Evolutionary conservation across 768 basidiomycete genomes (phyloP), one percentile per base, ranked within the genome.

Genomic region (Podaxis pistillaris): DNA sequence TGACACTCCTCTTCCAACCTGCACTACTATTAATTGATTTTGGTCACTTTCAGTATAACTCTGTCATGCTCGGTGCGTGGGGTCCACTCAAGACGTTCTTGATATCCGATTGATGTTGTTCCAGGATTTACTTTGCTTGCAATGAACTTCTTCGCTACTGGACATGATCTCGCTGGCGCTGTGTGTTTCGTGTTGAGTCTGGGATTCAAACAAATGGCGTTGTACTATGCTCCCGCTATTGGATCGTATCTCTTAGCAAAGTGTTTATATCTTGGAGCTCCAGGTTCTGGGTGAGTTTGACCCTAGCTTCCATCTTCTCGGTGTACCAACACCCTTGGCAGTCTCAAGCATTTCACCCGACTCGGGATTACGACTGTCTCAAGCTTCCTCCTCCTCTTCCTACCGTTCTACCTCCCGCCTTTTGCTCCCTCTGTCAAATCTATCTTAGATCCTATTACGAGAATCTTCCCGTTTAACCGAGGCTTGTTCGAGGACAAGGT

Each of bases 11-110:
- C 15, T 80, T 95, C 13, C 93, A 95, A 69, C 96, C 96, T 2
- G 86, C 90, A 0, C 76, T 97, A 36, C 76, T 94, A 8, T 76
- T 97, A 19, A 83, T 96, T 58, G 96, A 97, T 74, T 91, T 89
- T 71, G 94, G 96, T 0, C 95, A 98, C 71, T 96, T 96, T 69
- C 95, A 98, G 75, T 97, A 94, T 72, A 98, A 97, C 71, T 90
- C 91, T 1, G 85, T 96, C 66, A 95, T 96, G 92, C 86, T 98
- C 53, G 96, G 91, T 85, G 69, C 67, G 77, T 76, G 22, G 70
- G 0, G 57, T 63, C 22, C 28, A 44, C 57, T 12, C 9, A 9
- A 11, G 12, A 15, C 11, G 33, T 1, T 44, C 41, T 9, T 59
- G 33, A 4, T 47, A 40, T 24, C 24, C 49, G 53, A 55, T 67